Evolutionary conservation across 371 early-diverging fungal species (phyloP), one percentile per base, ranked within the genome.

Genomic region (Chytridiales sp.): DNA sequence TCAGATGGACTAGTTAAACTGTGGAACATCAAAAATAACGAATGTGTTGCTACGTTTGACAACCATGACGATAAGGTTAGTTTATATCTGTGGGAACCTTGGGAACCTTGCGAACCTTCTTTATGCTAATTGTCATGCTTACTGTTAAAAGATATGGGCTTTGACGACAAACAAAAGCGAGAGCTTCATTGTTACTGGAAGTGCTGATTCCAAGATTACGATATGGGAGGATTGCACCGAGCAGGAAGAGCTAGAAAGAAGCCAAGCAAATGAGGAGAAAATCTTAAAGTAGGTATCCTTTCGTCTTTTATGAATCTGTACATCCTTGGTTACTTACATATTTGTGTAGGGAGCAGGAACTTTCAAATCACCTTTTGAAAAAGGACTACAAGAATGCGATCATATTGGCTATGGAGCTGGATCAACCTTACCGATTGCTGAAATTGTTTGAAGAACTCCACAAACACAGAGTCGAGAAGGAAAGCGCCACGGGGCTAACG

Each of bases 301-400:
- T 40, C 58, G 42, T 35, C 9, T 49, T 41, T 11, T 32, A 27
- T 40, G 38, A 9, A 41, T 54, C 22, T 47, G 15, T 39, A 51
- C 56, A 34, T 43, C 21, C 26, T 41, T 32, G 38, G 40, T 47
- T 15, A 35, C 19, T 40, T 22, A 24, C 27, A 9, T 35, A n/a
- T 53, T 19, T 48, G 39, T 39, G 42, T 21, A 91, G 91, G 73
- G 91, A 95, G 71, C 95, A 97, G 77, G 90, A 89, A 47, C 75
- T 98, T 47, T 77, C 86, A 56, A 95, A 91, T 76, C 90, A 78
- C 70, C 73, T 96, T 52, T 75, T 76, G 24, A 84, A 84, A 58
- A 90, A 91, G 70, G 96, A 95, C 78, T 97, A 94, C 75, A 76
- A 85, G 61, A 89, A 88, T 62, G 97, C 98, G n/a, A 87, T 96